Percentiles rank a stretch among this genome's conserved stretches.
Conservation (phyloP, 2,329 filamentous ascomycete genomes). For the Alternaria burnsii region DNA sequence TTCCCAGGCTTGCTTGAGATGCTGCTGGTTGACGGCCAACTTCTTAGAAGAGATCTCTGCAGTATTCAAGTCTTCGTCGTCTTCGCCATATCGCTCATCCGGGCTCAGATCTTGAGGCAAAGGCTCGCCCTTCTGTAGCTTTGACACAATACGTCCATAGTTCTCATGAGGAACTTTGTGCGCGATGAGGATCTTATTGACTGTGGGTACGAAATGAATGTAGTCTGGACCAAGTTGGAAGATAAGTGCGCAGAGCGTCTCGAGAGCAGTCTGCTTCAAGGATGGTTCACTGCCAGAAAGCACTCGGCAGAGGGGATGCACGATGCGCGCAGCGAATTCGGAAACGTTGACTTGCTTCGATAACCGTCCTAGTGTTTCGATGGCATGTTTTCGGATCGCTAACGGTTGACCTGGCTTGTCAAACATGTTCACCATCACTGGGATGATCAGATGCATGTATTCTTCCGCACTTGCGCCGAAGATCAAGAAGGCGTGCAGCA, state of each 20-base stretch:
- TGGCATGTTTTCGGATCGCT: constrained; percentile 83
- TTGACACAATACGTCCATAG: constrained; percentile 90
- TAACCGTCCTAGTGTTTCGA: constrained; percentile 92
- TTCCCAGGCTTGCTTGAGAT: constrained; percentile 97
- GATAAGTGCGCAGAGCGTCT: constrained; percentile 93
- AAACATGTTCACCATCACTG: constrained; percentile 92
- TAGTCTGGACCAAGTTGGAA: constrained; percentile 97
- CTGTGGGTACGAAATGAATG: constrained; percentile 88
- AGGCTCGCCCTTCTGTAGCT: constrained; percentile 92
- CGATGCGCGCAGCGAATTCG: constrained; percentile 94
- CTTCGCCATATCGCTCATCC: constrained; percentile 79
- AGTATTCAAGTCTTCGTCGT: constrained; percentile 80
- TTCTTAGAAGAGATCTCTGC: constrained; percentile 91
- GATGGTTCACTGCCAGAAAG: constrained; percentile 75
- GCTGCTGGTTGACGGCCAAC: constrained; percentile 95
- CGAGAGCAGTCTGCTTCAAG: constrained; percentile 82
- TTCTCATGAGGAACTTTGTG: constrained; percentile 88
- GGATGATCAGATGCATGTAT: constrained; percentile 99
- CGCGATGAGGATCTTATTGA: constrained; percentile 82
- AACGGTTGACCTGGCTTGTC: constrained; percentile 85
- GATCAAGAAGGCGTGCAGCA: constrained; percentile 92
- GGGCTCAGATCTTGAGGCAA: constrained; percentile 94
- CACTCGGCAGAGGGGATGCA: constrained; percentile 88
- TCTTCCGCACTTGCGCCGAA: constrained; percentile 96
- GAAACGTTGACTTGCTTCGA: constrained; percentile 97